Evolutionary conservation across 2,329 filamentous ascomycete species (phyloP), one percentile per base, ranked within the genome.

Genomic region (Kalaharituber pfeilii): DNA sequence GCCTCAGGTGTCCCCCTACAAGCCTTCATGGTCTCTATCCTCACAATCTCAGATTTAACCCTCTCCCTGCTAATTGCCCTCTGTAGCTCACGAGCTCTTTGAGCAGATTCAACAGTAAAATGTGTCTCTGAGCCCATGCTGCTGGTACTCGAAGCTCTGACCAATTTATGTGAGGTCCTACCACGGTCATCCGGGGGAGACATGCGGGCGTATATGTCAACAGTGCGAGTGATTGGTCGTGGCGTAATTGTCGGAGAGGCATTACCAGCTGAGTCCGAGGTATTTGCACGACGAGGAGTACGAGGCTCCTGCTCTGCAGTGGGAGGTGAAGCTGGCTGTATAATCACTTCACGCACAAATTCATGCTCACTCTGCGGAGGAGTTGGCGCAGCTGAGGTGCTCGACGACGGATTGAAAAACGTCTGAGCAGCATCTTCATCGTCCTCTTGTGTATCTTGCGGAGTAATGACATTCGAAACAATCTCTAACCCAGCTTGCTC

Each of bases 161-260:
- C 11, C n/a, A 47, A 22, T 25, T 47, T 15, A 13, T 20, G 4
- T 15, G 1, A 13, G 3, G n/a, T 13, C 3, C 42, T 15, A 22
- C 42, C 42, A 4, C 42, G 42, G 3, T 20, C n/a, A 20, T 47
- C n/a, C 2, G 24, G 18, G 13, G 42, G 42, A 9, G 33, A 39
- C 49, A 55, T 52, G 5, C 50, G 57, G 18, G 55, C 52, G 28
- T 60, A 55, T 22, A 60, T 60, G 26, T 60, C 59, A 11, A 54
- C 57, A 15, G 59, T 57, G 47, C 56, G 52, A 20, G 57, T 56
- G 9, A 60, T 15, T 39, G 33, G 13, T 15, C 2, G 33, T 13
- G 33, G 33, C 1, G 33, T 4, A 18, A 18, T 39, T n/a, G 30
- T 36, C n/a, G 30, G 30, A 22, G 15, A 13, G 11, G 39, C 18